These are phyloP conservation scores for Trichoderma erinaceum DNA, from an alignment of 495 filamentous ascomycete species.

Conservation along the genomic window DNA sequence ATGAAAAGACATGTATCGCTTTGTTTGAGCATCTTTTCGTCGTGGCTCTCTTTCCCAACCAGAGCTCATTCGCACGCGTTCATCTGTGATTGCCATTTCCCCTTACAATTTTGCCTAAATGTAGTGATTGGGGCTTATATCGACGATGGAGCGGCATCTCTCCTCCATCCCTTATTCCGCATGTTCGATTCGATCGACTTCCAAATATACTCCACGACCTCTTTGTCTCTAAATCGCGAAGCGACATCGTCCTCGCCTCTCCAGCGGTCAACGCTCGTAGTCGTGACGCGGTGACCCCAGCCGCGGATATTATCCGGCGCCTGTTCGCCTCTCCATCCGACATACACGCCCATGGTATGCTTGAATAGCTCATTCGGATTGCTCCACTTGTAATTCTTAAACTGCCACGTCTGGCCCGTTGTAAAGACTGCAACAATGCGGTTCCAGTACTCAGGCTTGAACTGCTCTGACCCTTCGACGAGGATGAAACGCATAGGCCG, in stretches of 20 bases:
- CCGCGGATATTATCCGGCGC: slow-evolving; percentile 66
- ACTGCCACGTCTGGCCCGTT: slow-evolving; percentile 97
- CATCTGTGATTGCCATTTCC: background rate
- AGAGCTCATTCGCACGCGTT: background rate
- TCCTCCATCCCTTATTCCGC: slow-evolving; percentile 76
- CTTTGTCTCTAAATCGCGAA: slow-evolving; percentile 81
- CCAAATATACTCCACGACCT: slow-evolving; percentile 94
- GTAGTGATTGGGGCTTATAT: slow-evolving; percentile 26
- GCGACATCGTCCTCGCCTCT: slow-evolving; percentile 50
- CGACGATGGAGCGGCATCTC: slow-evolving; percentile 51
- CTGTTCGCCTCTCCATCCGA: slow-evolving; percentile 86
- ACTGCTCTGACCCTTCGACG: slow-evolving; percentile 85
- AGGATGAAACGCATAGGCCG: slow-evolving; percentile 88
- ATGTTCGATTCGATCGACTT: slow-evolving; percentile 82
- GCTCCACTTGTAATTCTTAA: slow-evolving; percentile 96
- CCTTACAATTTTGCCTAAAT: background rate
- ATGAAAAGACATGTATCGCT: background rate
- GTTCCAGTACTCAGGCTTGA: slow-evolving; percentile 97
- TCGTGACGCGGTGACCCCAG: slow-evolving; percentile 79
- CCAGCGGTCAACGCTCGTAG: slow-evolving; percentile 73
- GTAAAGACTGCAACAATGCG: slow-evolving; percentile 97
- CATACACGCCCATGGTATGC: slow-evolving; percentile 78
- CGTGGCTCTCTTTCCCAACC: background rate
- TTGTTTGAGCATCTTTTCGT: background rate
- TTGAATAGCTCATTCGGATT: slow-evolving; percentile 82